A percentile compares a stretch with the other conserved stretches of the same genome.
These are phyloP conservation scores for Mortierella sp. DNA, from an alignment of 371 early-diverging fungal species.

Conservation along the genomic window DNA sequence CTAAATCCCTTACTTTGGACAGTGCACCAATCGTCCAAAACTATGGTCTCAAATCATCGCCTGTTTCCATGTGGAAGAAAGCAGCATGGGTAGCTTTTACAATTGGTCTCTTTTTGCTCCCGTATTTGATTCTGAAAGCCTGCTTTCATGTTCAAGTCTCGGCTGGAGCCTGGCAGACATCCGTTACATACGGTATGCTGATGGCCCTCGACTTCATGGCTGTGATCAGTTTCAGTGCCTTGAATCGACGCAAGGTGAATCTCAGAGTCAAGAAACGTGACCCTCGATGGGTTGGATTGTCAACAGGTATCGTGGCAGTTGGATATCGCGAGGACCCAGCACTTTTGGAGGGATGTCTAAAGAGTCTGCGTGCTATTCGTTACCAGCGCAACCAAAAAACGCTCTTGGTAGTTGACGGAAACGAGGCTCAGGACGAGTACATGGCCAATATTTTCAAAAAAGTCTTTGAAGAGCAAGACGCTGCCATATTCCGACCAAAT, in stretches of 20 bases:
- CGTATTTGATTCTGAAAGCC: slow-evolving; percentile 46
- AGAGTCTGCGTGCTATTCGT: slow-evolving; percentile 64
- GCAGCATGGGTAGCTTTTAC: slow-evolving; percentile 39
- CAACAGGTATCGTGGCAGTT: slow-evolving; percentile 67
- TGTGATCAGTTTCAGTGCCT: slow-evolving; percentile 46
- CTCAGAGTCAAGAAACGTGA: slow-evolving; percentile 34
- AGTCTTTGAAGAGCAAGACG: slow-evolving; percentile 63
- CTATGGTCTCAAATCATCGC: slow-evolving; percentile 44
- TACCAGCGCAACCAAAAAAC: slow-evolving; percentile 68
- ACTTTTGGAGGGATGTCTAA: slow-evolving; percentile 67
- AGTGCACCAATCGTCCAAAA: slow-evolving; percentile 6
- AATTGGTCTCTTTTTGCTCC: slow-evolving; percentile 40
- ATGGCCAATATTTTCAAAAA: slow-evolving; percentile 72
- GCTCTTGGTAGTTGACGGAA: slow-evolving; percentile 72
- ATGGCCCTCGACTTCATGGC: slow-evolving; percentile 56
- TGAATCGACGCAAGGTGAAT: slow-evolving; percentile 44
- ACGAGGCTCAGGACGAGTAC: slow-evolving; percentile 68
- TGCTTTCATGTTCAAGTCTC: slow-evolving; percentile 53
- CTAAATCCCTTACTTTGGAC: not conserved
- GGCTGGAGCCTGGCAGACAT: slow-evolving; percentile 56
- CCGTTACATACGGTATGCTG: slow-evolving; percentile 53
- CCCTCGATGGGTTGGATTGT: slow-evolving; percentile 32
- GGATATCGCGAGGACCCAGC: slow-evolving; percentile 76
- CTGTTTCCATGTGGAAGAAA: slow-evolving; percentile 49
- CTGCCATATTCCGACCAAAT: slow-evolving; percentile 60